Base-by-base conservation (phyloP, 441 rosid species). In the Erodium trifolium region DNA sequence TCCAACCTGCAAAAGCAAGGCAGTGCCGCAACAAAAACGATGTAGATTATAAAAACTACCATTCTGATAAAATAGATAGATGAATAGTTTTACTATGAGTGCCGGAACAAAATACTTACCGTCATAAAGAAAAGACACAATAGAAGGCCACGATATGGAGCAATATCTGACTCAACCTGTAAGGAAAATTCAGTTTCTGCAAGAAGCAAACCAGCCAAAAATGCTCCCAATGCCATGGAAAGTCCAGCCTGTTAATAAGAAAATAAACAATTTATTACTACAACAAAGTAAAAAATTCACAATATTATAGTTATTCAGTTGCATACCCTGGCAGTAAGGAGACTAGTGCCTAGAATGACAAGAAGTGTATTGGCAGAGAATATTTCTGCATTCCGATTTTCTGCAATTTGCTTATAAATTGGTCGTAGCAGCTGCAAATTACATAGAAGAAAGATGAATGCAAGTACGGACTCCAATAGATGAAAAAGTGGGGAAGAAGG, bases 61-160 rank as follows among this genome's bases (percentile, higher is more conserved):
- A 17, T 6, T 57, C 27, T 17, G 29, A 57, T 2, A 39, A 27
- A 19, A 68, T 31, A 45, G 19, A 51, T 12, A n/a, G 27, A 73
- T 47, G 27, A 17, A 45, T 29, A 63, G 19, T 23, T 17, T 23
- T 27, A 18, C 9, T 31, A 41, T 37, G 34, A 60, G 57, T 39
- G 57, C 23, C 43, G 43, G n/a, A 17, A 29, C 27, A 23, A 53
- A 71, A 47, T 67, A 74, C 79, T 43, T 83, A 94, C 99, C 84
- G 99, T 94, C 99, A 94, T 94, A 85, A 94, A 94, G 87, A 94
- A 94, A 76, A 94, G 99, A 74, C 99, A 97, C 85, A 94, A 70
- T 41, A 94, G 77, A 75, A 94, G 97, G 77, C 99, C 99, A 29
- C 99, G 96, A 74, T 91, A 94, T 62, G 99, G 99, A 81, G 99